Percentiles rank a stretch among this genome's conserved stretches.
Evolutionary conservation across 2,329 filamentous ascomycete genomes (phyloP).

Genomic region (Fusarium piperis): DNA sequence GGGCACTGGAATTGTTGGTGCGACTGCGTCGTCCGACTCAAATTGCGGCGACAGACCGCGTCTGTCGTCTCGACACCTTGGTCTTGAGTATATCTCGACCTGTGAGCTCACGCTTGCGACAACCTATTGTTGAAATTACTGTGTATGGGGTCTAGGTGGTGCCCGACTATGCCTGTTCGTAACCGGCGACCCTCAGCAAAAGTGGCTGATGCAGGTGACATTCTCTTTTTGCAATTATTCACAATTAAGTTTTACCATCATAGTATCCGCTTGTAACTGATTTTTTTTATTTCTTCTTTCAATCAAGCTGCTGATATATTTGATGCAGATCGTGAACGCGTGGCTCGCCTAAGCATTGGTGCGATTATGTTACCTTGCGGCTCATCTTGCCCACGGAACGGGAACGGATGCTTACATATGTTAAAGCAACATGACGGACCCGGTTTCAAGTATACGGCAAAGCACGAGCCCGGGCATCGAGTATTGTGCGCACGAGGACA

Average conservation of each 20-base stretch:
- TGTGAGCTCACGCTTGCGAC: background rate
- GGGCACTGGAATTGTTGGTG: too few species aligned
- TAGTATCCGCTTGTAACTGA: too few species aligned
- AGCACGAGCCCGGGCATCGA: background rate
- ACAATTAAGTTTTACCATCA: background rate
- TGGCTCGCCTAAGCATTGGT: background rate
- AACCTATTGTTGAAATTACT: background rate
- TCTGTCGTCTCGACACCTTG: too few species aligned
- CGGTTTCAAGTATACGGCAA: background rate
- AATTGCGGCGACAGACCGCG: too few species aligned
- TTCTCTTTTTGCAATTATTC: slow-evolving; percentile 16
- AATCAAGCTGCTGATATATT: background rate
- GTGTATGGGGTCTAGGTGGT: slow-evolving; percentile 13
- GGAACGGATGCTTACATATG: background rate
- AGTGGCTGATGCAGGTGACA: background rate
- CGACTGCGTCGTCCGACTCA: too few species aligned
- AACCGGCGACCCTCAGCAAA: background rate
- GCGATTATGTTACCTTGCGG: background rate
- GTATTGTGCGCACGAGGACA: background rate
- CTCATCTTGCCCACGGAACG: background rate
- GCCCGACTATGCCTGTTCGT: slow-evolving; percentile 8
- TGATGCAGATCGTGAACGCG: background rate
- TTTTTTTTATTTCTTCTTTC: too few species aligned
- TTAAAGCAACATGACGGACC: background rate
- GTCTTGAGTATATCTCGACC: too few species aligned